Percentiles rank a stretch among this genome's conserved stretches.
phyloP scores from a whole-genome alignment of 2,329 filamentous ascomycete genomes.

The Dactylellina leptospora region DNA sequence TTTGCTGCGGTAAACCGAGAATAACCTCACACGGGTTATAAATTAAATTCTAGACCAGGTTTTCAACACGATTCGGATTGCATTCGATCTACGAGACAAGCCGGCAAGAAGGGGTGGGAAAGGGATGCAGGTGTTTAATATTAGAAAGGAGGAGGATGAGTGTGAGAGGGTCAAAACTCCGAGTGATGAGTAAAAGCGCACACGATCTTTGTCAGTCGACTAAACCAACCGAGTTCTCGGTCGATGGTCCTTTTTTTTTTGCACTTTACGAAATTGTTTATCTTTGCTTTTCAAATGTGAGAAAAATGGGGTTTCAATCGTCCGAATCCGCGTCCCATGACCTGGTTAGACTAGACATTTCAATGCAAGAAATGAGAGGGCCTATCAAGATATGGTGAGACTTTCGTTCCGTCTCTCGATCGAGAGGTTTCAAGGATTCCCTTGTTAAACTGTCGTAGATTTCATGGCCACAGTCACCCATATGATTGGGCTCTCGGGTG shows the following conservation, averaged over 20 bases:
- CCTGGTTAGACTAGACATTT: conserved; percentile 48
- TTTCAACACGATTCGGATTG: conserved; percentile 43
- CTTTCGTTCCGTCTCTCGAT: conserved; percentile 47
- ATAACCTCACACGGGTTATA: conserved; percentile 53
- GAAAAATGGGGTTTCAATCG: conserved; percentile 5
- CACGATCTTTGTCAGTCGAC: conserved; percentile 7
- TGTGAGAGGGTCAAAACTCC: conserved; percentile 17
- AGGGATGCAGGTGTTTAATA: conserved; percentile 10
- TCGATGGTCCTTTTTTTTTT: not conserved
- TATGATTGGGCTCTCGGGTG: conserved; percentile 47
- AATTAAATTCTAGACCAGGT: conserved; percentile 53
- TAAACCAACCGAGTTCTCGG: conserved; percentile 9
- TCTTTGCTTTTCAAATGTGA: not conserved
- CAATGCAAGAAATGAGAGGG: conserved; percentile 27
- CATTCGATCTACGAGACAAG: conserved; percentile 2
- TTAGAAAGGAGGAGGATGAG: conserved; percentile 10
- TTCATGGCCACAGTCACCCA: conserved; percentile 13
- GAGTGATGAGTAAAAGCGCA: conserved; percentile 1
- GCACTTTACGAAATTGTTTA: not conserved
- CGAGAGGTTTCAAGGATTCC: conserved; percentile 26
- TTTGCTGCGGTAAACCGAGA: conserved; percentile 47
- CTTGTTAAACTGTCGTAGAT: conserved; percentile 26
- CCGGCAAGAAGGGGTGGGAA: not conserved
- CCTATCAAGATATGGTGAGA: conserved; percentile 22
- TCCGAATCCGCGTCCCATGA: conserved; percentile 34